Conservation (phyloP, 2,329 filamentous ascomycete species). For the Diaporthe aspalathi region DNA sequence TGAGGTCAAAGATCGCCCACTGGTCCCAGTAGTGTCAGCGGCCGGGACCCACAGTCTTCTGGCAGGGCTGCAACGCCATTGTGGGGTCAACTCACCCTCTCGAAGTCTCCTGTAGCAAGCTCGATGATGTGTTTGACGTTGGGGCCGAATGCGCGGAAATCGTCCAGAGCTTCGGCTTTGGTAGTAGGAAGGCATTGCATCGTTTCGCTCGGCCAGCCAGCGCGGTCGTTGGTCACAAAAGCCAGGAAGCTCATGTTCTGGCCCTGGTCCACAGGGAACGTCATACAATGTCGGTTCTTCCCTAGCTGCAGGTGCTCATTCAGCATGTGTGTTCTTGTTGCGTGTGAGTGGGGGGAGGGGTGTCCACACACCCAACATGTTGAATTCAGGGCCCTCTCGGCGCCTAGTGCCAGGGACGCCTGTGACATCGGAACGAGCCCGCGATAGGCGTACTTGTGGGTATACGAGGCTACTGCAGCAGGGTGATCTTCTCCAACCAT, state of each 20-base stretch:
- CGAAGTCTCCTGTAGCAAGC: constrained; percentile 46
- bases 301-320: constrained; percentile 52
- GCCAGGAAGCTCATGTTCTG: constrained; percentile 65
- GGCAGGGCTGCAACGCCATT: background rate
- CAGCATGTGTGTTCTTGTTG: background rate
- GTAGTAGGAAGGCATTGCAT: constrained; percentile 44
- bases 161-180: constrained; percentile 49
- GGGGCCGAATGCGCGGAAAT: constrained; percentile 50
- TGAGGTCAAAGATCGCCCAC: constrained; percentile 61
- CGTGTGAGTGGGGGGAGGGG: background rate
- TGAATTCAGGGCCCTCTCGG: constrained; percentile 46
- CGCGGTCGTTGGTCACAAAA: constrained; percentile 46
- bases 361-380: constrained; percentile 43
- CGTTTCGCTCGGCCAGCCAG: constrained; percentile 46
- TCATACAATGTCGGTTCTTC: constrained; percentile 67
- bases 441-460: constrained; percentile 69
- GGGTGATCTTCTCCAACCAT: constrained; percentile 58
- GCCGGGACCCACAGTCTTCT: background rate
- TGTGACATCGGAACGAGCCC: constrained; percentile 60
- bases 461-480: constrained; percentile 59
- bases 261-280: constrained; percentile 69
- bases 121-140: constrained; percentile 47
- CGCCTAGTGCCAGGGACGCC: constrained; percentile 62
- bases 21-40: constrained; percentile 39
- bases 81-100: constrained; percentile 43